Percentiles rank a stretch among this genome's conserved stretches.
phyloP scores from a whole-genome alignment of 129 eudicot species.

The Pseudognaphalium luteoalbum region DNA sequence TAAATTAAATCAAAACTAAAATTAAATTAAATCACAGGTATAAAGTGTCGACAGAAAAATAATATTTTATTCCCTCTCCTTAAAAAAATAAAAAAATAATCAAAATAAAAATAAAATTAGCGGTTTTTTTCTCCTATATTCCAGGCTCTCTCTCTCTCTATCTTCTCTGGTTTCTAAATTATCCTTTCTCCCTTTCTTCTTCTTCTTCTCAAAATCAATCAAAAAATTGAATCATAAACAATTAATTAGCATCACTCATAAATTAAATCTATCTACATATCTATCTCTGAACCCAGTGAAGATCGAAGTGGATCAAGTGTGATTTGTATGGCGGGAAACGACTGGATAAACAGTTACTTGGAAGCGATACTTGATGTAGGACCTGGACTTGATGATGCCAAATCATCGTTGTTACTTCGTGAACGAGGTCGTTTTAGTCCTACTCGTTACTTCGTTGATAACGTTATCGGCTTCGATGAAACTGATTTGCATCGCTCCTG shows the following conservation, averaged over 20 bases:
- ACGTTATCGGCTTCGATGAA: slow-evolving; percentile 95
- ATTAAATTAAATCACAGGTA: background rate
- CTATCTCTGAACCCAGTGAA: background rate
- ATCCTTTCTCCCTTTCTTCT: background rate
- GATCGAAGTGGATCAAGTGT: background rate
- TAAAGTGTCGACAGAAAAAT: background rate
- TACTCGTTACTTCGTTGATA: slow-evolving; percentile 88
- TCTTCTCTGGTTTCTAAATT: background rate
- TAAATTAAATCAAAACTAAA: too few species aligned
- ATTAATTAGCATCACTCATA: background rate
- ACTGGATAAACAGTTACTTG: slow-evolving; percentile 96
- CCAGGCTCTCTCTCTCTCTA: background rate
- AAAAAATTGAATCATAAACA: background rate
- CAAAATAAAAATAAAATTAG: background rate
- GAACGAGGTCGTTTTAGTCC: slow-evolving; percentile 97
- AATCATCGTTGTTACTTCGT: slow-evolving; percentile 74
- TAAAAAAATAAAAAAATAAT: too few species aligned
- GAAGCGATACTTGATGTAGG: slow-evolving; percentile 98
- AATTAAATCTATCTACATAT: background rate
- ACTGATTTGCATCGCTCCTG: slow-evolving; percentile 99
- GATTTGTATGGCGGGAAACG: slow-evolving; percentile 87
- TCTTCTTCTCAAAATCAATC: background rate
- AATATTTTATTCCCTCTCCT: too few species aligned
- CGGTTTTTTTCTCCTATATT: background rate
- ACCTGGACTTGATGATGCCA: slow-evolving; percentile 75